Conservation (phyloP, 2,329 filamentous ascomycete species). For the Apiospora arundinis region DNA sequence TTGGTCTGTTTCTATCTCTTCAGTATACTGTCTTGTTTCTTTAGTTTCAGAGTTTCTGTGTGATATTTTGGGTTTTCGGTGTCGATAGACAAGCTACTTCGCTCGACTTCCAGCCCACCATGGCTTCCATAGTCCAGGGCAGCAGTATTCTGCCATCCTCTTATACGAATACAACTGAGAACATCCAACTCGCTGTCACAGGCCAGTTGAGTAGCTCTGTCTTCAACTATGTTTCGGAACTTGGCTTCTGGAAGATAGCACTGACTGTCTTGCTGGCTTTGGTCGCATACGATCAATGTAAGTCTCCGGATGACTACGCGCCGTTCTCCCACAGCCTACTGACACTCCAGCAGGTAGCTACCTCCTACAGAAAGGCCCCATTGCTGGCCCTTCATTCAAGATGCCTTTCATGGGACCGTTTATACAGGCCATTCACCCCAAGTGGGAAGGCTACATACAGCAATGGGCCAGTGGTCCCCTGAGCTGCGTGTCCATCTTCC, state of each 20-base stretch:
- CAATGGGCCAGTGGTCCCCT: constrained; percentile 82
- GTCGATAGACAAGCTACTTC: background rate
- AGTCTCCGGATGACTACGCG: background rate
- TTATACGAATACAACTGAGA: background rate
- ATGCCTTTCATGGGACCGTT: constrained; percentile 78
- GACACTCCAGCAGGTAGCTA: constrained; percentile 57
- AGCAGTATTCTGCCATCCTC: constrained; percentile 1
- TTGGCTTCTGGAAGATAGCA: constrained; percentile 15
- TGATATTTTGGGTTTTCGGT: background rate
- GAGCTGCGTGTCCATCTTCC: constrained; percentile 84
- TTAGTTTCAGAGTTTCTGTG: background rate
- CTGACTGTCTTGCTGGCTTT: constrained; percentile 1
- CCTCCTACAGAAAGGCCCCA: constrained; percentile 64
- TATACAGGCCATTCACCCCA: constrained; percentile 74
- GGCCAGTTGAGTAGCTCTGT: background rate
- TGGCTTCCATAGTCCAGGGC: constrained; percentile 3
- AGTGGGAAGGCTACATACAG: constrained; percentile 73
- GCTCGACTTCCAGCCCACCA: background rate
- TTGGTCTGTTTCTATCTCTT: background rate
- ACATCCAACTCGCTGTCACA: background rate
- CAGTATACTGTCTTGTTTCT: background rate
- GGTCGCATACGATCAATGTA: constrained; percentile 4
- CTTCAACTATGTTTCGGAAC: background rate
- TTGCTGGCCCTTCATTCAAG: constrained; percentile 69
- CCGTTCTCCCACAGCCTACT: background rate